Base-by-base conservation (phyloP, 2,329 filamentous ascomycete genomes). In the Periconia macrospinosa region DNA sequence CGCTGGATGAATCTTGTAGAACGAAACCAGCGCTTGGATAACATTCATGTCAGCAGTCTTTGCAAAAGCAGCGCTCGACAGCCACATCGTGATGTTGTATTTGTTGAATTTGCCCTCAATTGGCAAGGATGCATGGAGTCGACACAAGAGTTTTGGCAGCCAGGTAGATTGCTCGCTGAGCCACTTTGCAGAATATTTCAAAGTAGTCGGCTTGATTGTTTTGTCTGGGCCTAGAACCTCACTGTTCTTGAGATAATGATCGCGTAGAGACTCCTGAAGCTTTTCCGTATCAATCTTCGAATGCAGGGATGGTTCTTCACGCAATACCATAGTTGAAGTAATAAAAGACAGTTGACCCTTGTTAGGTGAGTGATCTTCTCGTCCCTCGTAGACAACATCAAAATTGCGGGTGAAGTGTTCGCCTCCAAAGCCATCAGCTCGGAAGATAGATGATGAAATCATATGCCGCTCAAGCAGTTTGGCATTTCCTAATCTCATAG, bases 241-340 rank as follows among this genome's bases (percentile, higher is more conserved):
- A 27, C 33, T 35, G 9, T 54, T 10, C 0, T 41, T 10, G 8
- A 69, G 55, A 30, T 65, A 56, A 7, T 27, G 19, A 10, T 49
- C 33, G 23, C 57, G 35, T 13, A 63, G 27, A 2, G 5, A n/a
- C 2, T 18, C 9, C 17, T 18, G 19, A 5, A 42, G 41, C 19
- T 17, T 18, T 7, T 18, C 1, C 85, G 75, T 0, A 83, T 81
- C 9, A 14, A 67, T 41, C 0, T 42, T 2, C 9, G 30, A 27
- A 37, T 64, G 52, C n/a, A 68, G 51, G n/a, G 53, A 48, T n/a
- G 37, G 35, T 19, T 50, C 8, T 33, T 65, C 50, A 10, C 63
- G 54, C 11, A 63, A n/a, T 3, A 65, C 44, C 49, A 73, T 40
- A 1, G 35, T 50, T n/a, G 62, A 62, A 1, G 61, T 54, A 6